A percentile compares a stretch with the other conserved stretches of the same genome.
Evolutionary conservation across 192 early-diverging fungal genomes (phyloP).

Genomic region (Linnemannia exigua): DNA sequence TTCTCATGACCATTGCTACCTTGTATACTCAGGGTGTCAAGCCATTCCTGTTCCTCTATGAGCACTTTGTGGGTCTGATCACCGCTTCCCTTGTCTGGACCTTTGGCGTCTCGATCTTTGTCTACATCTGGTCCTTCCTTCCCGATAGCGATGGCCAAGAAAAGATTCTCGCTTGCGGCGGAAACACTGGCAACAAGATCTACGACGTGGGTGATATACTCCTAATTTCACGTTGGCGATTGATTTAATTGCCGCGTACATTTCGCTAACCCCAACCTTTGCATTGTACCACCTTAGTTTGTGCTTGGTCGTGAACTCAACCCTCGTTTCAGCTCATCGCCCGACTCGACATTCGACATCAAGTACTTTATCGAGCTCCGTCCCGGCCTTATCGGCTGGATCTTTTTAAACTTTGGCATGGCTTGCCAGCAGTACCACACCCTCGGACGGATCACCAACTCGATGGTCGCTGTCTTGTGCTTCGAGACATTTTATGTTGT

Average conservation of each 20-base stretch:
- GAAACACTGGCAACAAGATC: constrained; percentile 90
- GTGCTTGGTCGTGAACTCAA: constrained; percentile 98
- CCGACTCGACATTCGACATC: constrained; percentile 77
- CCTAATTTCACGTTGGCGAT: not conserved
- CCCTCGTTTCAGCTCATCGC: constrained; percentile 77
- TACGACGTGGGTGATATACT: constrained; percentile 76
- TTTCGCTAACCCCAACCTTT: not conserved
- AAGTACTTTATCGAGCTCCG: constrained; percentile 96
- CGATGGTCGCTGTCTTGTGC: constrained; percentile 81
- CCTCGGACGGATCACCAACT: constrained; percentile 77
- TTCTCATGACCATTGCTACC: constrained; percentile 55
- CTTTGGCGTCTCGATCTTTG: constrained; percentile 72
- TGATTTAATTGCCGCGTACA: not conserved
- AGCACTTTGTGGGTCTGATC: constrained; percentile 83
- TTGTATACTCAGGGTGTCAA: constrained; percentile 63
- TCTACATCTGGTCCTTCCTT: constrained; percentile 85
- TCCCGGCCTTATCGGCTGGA: constrained; percentile 94
- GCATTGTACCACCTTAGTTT: constrained; percentile 61
- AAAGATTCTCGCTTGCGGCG: constrained; percentile 82
- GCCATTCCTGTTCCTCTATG: constrained; percentile 86
- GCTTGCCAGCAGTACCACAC: constrained; percentile 81
- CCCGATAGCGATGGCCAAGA: constrained; percentile 52
- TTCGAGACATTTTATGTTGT: constrained; percentile 90
- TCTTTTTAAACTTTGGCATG: constrained; percentile 82
- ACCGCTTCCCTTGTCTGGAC: constrained; percentile 78